phyloP scores from a whole-genome alignment of 2,329 filamentous ascomycete genomes.

The Aspergillus floridensis region DNA sequence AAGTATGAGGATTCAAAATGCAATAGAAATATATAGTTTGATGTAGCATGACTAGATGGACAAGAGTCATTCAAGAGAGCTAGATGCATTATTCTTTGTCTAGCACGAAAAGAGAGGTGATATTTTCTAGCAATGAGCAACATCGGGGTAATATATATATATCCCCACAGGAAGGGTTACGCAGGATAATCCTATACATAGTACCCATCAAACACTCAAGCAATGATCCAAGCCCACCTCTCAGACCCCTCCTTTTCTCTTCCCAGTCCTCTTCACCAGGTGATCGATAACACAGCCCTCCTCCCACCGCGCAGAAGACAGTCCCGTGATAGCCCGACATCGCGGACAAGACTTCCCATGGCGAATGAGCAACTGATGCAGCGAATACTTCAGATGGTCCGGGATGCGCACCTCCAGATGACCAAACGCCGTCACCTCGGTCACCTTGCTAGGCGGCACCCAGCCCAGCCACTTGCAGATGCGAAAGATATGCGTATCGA shows the following conservation, averaged over 20 bases:
- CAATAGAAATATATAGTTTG: too few species aligned
- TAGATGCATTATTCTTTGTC: too few species aligned
- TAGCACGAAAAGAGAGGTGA: too few species aligned
- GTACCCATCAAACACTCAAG: too few species aligned
- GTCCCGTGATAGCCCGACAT: constrained; percentile 60
- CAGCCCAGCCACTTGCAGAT: constrained; percentile 62
- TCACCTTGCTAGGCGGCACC: constrained; percentile 51
- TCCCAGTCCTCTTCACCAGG: constrained; percentile 57
- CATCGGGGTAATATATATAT: too few species aligned
- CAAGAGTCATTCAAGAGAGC: too few species aligned
- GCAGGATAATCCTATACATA: too few species aligned
- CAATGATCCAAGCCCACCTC: background rate
- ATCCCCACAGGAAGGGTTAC: too few species aligned
- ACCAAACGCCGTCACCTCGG: constrained; percentile 52
- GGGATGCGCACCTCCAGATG: constrained; percentile 62
- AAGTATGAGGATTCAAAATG: too few species aligned
- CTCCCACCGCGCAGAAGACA: constrained; percentile 62
- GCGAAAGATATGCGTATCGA: constrained; percentile 66
- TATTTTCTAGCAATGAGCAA: too few species aligned
- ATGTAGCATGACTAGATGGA: too few species aligned
- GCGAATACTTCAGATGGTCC: constrained; percentile 61
- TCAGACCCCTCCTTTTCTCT: constrained; percentile 36
- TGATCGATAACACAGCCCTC: constrained; percentile 64
- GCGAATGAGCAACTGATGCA: constrained; percentile 61
- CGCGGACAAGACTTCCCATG: constrained; percentile 62